Evolutionary conservation across 1,284 basidiomycete species (phyloP), one percentile per base, ranked within the genome.

Genomic region (Ganoderma lucidum): DNA sequence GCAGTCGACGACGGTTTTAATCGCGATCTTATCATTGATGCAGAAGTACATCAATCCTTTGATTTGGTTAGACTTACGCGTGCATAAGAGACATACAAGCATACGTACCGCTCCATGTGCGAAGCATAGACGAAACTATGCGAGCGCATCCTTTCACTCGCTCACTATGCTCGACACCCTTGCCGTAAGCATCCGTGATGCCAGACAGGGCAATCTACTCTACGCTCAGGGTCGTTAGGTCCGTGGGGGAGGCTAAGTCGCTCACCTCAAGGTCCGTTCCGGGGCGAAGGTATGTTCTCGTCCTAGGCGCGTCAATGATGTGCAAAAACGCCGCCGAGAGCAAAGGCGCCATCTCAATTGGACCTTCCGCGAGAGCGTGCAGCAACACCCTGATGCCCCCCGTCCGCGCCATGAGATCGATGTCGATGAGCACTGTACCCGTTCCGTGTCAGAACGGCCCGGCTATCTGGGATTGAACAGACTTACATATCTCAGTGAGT

Each of bases 11-110:
- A 99, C 83, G 6, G 94, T 93, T 53, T 91, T 88, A 70, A 99
- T 92, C 0, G 96, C 95, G 23, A 90, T 85, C 83, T 93, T 93
- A 75, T 95, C 89, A 78, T 97, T 88, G 88, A 97, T 91, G 80
- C 96, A 98, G 73, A 98, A 91, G 79, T 98, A 99, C 86, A 99
- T 90, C 41, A 99, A 81, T 9, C 96, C 96, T 93, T 82, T 35
- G 14, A 62, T 71, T 10, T 15, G n/a, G 15, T 60, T 28, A 60
- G 28, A 17, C 5, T 1, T 14, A 48, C 3, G 56, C 8, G 19
- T 48, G 45, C 8, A 41, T 9, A 6, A 53, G 35, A 23, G 28
- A 23, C 56, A 65, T 65, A 30, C 15, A 30, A 19, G 39, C n/a
- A 2, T 19, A 82, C 92, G 66, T 75, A 96, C 97, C 97, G 71